Evolutionary conservation across 805 yeast genomes (phyloP), one percentile per base, ranked within the genome.

Genomic region (Schwanniomyces yamadae): DNA sequence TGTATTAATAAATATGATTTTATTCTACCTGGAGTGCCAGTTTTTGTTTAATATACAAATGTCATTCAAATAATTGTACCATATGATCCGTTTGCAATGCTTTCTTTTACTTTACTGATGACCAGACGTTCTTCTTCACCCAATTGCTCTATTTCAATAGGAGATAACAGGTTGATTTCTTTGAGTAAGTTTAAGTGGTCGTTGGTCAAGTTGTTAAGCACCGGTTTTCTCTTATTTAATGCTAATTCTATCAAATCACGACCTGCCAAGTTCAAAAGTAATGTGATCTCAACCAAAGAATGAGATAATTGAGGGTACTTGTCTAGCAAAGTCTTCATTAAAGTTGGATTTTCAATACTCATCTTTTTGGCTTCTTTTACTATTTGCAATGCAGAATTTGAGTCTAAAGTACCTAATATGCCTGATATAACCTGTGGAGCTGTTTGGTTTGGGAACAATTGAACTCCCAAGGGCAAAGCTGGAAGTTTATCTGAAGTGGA

Each of bases 241-340:
- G 69, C 57, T 26, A 63, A 50, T 34, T 66, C 66, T 5, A 68
- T 55, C 31, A 57, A 46, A 14, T 66, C 72, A 12, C 58, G 61
- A 13, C 57, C 60, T 7, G 67, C 50, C 3, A 61, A 47, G 33
- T 61, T 63, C 17, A 62, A 47, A 37, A 66, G 41, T 18, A 66
- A 42, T 12, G 87, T 60, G 2, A 81, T 68, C 52, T 90, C 96
- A 2, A 89, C 91, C 19, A 87, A 65, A 0, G 95, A 93, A 56
- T 80, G 88, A 2, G 86, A 65, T 30, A 91, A 66, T 56, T 91
- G 97, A 0, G 97, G 97, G 40, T 80, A 79, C 44, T 77, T 77
- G 18, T 71, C 71, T 12, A 90, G 63, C 22, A 90, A 61, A 26
- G 72, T 73, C 34, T 66, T 73, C 66, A 84, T 79, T 39, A 78